These are phyloP conservation scores for Psilocybe sp. DNA, from an alignment of 768 basidiomycete species.

Conservation along the genomic window DNA sequence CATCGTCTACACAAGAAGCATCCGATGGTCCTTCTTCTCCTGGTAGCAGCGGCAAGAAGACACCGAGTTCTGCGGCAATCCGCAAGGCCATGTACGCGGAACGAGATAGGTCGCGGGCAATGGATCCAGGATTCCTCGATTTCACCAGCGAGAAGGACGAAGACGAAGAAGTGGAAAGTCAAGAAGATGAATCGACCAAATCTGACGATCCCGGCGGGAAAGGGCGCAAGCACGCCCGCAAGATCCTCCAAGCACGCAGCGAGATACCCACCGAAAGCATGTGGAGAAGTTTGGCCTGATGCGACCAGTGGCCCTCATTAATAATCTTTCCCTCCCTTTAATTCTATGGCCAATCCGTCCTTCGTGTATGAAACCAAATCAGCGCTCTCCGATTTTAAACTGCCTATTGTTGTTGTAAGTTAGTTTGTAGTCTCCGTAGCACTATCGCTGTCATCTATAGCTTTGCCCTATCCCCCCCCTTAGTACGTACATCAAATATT, in stretches of 20 bases:
- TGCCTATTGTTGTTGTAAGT: too few species aligned
- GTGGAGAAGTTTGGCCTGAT: conserved; percentile 73
- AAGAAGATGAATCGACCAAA: conserved; percentile 18
- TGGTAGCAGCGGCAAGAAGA: conserved; percentile 14
- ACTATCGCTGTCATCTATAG: too few species aligned
- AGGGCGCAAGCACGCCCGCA: conserved; percentile 57
- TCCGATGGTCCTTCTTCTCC: conserved; percentile 27
- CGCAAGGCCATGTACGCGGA: conserved; percentile 66
- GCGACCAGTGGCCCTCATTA: background rate
- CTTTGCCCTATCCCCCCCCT: too few species aligned
- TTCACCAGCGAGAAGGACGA: conserved; percentile 52
- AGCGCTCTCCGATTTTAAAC: too few species aligned
- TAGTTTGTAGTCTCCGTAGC: too few species aligned
- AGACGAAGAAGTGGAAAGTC: conserved; percentile 36
- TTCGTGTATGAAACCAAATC: too few species aligned
- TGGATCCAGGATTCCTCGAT: conserved; percentile 71
- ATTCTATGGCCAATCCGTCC: background rate
- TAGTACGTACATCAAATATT: too few species aligned
- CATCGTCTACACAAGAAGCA: conserved; percentile 36
- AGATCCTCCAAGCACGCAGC: conserved; percentile 68
- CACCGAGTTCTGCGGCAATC: conserved; percentile 43
- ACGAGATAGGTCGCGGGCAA: conserved; percentile 58
- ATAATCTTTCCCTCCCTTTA: background rate
- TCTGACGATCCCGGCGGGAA: conserved; percentile 36
- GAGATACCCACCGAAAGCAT: conserved; percentile 69